These are phyloP conservation scores for Salix exigua DNA, from an alignment of 345 rosid genomes.

Conservation along the genomic window DNA sequence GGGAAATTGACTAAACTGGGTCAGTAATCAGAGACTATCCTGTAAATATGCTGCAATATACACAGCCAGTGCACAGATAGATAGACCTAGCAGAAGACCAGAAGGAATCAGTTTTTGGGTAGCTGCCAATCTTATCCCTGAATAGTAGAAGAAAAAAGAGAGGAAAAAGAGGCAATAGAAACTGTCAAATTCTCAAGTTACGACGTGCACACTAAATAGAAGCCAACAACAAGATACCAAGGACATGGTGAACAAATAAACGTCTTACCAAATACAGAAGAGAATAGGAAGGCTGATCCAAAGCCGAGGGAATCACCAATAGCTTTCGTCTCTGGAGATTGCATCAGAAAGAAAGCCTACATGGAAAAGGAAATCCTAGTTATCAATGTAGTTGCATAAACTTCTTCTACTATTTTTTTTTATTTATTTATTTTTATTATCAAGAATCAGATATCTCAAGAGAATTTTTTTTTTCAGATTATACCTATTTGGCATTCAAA, in stretches of 20 bases:
- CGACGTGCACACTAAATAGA: background rate
- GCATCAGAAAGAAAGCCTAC: conserved; percentile 66
- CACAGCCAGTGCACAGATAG: conserved; percentile 49
- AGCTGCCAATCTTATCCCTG: conserved; percentile 73
- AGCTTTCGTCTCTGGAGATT: conserved; percentile 62
- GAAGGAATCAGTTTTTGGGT: conserved; percentile 59
- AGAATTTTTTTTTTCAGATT: too few species aligned
- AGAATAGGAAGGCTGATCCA: conserved; percentile 71
- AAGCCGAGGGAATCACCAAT: conserved; percentile 73
- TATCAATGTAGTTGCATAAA: background rate
- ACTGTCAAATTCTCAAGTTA: background rate
- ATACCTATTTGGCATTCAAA: background rate
- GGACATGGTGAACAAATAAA: background rate
- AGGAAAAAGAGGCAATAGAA: background rate
- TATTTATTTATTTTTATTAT: background rate
- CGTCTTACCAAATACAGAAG: conserved; percentile 61
- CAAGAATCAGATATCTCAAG: background rate
- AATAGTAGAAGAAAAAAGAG: conserved; percentile 11
- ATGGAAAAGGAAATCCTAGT: conserved; percentile 4
- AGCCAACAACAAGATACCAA: background rate
- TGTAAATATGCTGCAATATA: conserved; percentile 55
- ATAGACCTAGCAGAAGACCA: conserved; percentile 62
- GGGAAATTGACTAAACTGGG: background rate
- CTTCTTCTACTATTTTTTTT: too few species aligned
- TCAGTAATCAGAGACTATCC: conserved; percentile 31